These are phyloP conservation scores for Cicer judaicum DNA, from an alignment of 306 rosid genomes.

Conservation along the genomic window DNA sequence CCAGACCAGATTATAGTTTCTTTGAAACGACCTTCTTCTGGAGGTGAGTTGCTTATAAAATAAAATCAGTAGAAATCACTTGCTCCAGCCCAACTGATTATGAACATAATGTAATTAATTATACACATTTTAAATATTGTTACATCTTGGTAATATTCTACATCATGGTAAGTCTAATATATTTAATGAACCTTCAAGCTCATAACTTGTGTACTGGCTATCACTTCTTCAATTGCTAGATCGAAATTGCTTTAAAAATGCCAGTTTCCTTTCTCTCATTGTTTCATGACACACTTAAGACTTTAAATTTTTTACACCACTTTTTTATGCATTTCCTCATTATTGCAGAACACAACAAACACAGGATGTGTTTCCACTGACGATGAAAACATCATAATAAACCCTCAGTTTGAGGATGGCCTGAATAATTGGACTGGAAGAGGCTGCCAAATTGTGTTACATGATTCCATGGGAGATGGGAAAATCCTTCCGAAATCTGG, in stretches of 20 bases:
- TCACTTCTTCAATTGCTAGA: slow-evolving; percentile 14
- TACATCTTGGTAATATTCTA: slow-evolving; percentile 15
- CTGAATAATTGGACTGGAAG: slow-evolving; percentile 89
- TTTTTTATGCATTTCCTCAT: slow-evolving; percentile 9
- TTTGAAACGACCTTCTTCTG: no score
- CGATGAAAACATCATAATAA: slow-evolving; percentile 64
- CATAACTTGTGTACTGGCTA: not conserved
- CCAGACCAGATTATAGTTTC: no score
- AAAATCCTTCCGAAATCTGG: slow-evolving; percentile 76
- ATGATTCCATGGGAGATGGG: slow-evolving; percentile 76
- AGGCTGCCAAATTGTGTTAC: slow-evolving; percentile 85
- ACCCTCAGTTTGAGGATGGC: slow-evolving; percentile 83
- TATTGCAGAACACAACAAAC: slow-evolving; percentile 45
- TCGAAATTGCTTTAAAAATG: not conserved
- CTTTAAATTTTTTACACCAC: not conserved
- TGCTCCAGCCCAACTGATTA: no score
- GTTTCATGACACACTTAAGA: not conserved
- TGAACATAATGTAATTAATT: no score
- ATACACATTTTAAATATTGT: no score
- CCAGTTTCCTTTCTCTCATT: not conserved
- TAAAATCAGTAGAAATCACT: no score
- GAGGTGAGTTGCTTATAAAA: no score
- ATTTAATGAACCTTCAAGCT: not conserved
- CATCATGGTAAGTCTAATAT: not conserved
- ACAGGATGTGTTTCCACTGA: slow-evolving; percentile 40